These are phyloP conservation scores for Tetracentron sinense DNA, from an alignment of 164 flowering plant genomes.

Conservation along the genomic window DNA sequence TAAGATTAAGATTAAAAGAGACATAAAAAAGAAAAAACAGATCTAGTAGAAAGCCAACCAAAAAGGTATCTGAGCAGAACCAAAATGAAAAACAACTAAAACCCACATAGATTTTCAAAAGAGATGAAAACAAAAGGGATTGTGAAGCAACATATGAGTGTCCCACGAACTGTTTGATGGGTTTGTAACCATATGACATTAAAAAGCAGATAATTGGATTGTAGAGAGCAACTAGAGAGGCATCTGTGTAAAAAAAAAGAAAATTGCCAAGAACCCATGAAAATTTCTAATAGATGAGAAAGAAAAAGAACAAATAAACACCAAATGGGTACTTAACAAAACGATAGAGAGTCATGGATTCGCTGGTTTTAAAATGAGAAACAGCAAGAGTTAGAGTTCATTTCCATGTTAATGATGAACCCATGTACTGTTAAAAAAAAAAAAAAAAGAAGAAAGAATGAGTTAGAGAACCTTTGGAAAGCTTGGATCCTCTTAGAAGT, in stretches of 20 bases:
- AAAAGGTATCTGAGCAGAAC: not conserved
- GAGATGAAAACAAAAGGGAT: not conserved
- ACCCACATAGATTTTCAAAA: too few relatives aligned
- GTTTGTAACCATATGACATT: not conserved
- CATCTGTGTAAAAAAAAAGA: not conserved
- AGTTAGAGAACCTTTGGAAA: constrained; percentile 24
- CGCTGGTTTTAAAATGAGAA: not conserved
- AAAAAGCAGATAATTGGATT: too few relatives aligned
- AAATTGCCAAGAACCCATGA: not conserved
- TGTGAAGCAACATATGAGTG: not conserved
- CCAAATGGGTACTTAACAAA: not conserved
- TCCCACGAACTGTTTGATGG: not conserved
- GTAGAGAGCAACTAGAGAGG: not conserved
- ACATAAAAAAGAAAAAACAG: too few relatives aligned
- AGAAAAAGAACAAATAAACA: not conserved
- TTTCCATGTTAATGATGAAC: not conserved
- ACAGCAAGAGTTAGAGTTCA: constrained; percentile 4
- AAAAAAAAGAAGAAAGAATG: not conserved
- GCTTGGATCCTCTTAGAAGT: constrained; percentile 22
- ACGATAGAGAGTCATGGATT: not conserved
- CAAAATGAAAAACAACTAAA: not conserved
- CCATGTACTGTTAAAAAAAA: too few relatives aligned
- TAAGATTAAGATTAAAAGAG: not conserved
- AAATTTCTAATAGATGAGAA: not conserved
- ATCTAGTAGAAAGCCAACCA: not conserved